Conservation (phyloP, 148 eudicot species). For the Tetragonia tetragonoides region DNA sequence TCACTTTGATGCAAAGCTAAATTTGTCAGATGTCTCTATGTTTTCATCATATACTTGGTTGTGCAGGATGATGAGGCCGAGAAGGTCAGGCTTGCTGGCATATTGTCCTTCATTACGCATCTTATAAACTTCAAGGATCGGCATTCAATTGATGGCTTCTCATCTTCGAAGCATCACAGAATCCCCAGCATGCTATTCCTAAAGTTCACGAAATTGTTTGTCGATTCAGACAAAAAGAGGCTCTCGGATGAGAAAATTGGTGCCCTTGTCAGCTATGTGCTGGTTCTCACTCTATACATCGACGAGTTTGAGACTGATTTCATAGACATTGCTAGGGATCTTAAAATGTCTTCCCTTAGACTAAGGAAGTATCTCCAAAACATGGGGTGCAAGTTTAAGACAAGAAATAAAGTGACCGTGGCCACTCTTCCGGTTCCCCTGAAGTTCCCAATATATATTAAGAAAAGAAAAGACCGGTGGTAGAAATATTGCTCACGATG, state of each 20-base stretch:
- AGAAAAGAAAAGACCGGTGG: conserved; percentile 38
- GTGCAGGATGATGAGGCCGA: conserved; percentile 53
- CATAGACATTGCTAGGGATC: conserved; percentile 71
- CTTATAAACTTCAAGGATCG: conserved; percentile 75
- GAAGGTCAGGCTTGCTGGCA: conserved; percentile 53
- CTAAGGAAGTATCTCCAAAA: conserved; percentile 49
- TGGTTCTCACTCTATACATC: conserved; percentile 68
- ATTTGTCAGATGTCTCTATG: too few species aligned
- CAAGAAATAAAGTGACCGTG: conserved; percentile 22
- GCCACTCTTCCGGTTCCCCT: conserved; percentile 76
- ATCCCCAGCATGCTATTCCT: conserved; percentile 58
- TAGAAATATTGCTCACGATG: conserved; percentile 13
- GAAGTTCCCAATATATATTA: conserved; percentile 35
- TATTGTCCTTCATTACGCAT: conserved; percentile 69
- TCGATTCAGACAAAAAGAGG: conserved; percentile 34
- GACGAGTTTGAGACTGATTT: conserved; percentile 63
- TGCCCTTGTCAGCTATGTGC: conserved; percentile 62
- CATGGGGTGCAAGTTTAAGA: conserved; percentile 70
- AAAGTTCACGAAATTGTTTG: conserved; percentile 63
- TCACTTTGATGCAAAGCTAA: too few species aligned
- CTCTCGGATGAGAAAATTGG: conserved; percentile 60
- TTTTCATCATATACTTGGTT: neutral
- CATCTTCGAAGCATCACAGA: conserved; percentile 55
- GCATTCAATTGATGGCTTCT: conserved; percentile 41
- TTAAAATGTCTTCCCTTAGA: conserved; percentile 42